Conservation (phyloP, 1,139 yeast species). For the Kurtzmaniella quercitrusa region DNA sequence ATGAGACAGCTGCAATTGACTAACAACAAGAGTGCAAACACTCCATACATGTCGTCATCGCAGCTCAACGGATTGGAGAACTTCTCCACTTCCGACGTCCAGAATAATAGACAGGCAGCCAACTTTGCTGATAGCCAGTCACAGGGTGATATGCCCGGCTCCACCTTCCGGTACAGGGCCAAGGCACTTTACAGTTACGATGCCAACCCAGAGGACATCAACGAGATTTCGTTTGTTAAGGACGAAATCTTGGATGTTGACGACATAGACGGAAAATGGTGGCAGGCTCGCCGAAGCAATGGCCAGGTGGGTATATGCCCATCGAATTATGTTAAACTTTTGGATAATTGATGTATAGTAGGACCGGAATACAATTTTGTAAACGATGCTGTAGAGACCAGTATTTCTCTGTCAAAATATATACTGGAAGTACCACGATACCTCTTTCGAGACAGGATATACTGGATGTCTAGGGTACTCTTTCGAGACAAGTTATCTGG, state of each 20-base stretch:
- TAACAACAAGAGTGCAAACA: slow-evolving; percentile 15
- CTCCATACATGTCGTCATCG: slow-evolving; percentile 50
- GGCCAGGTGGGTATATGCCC: slow-evolving; percentile 98
- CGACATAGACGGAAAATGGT: slow-evolving; percentile 96
- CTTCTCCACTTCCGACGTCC: slow-evolving; percentile 40
- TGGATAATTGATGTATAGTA: slow-evolving; percentile 23
- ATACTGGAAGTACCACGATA: no score
- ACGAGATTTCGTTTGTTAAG: slow-evolving; percentile 85
- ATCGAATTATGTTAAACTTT: slow-evolving; percentile 80
- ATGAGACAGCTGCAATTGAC: slow-evolving; percentile 37
- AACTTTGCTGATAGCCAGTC: slow-evolving; percentile 18
- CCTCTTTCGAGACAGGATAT: no score
- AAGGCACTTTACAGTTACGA: slow-evolving; percentile 81
- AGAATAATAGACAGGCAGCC: slow-evolving; percentile 26
- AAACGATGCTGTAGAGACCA: background rate
- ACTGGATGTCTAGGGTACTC: no score
- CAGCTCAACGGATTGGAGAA: slow-evolving; percentile 59
- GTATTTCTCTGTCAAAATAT: no score
- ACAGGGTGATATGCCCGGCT: slow-evolving; percentile 19
- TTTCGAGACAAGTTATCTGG: no score
- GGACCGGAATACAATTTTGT: background rate
- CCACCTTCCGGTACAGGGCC: slow-evolving; percentile 79
- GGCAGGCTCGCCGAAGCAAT: slow-evolving; percentile 88
- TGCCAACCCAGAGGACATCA: slow-evolving; percentile 93
- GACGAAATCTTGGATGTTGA: slow-evolving; percentile 89